Percentiles rank a stretch among this genome's conserved stretches.
phyloP scores from a whole-genome alignment of 1,139 yeast species.

The Debaryomyces fabryi region DNA sequence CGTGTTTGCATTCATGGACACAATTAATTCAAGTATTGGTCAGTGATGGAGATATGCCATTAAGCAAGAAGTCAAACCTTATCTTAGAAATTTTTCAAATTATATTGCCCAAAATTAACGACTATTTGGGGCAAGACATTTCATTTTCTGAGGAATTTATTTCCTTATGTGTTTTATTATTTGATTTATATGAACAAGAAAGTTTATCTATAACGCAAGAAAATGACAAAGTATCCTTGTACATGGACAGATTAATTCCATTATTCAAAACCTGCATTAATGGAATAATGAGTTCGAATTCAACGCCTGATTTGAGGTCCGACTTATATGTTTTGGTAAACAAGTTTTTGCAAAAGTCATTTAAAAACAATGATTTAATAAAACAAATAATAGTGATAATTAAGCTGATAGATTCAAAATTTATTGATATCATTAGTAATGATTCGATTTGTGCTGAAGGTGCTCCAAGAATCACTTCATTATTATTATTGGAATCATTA shows the following conservation, averaged over 20 bases:
- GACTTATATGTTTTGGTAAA: conserved; percentile 77
- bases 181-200: conserved; percentile 62
- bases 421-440: conserved; percentile 67
- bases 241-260: conserved; percentile 58
- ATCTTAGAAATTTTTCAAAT: conserved; percentile 76
- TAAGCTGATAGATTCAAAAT: conserved; percentile 59
- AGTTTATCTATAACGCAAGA: conserved; percentile 27
- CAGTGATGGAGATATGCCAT: conserved; percentile 48
- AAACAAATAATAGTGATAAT: conserved; percentile 55
- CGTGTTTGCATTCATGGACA: conserved; percentile 80
- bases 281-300: conserved; percentile 70
- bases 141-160: conserved; percentile 76
- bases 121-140: conserved; percentile 68
- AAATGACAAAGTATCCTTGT: conserved; percentile 27
- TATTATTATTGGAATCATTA: conserved; percentile 70
- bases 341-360: conserved; percentile 60
- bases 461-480: conserved; percentile 72
- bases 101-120: conserved; percentile 74
- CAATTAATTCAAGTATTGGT: conserved; percentile 74
- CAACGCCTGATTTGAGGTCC: conserved; percentile 70
- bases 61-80: conserved; percentile 52
- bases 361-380: conserved; percentile 42
- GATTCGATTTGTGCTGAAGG: conserved; percentile 86
- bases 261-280: conserved; percentile 72
- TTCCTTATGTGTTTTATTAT: conserved; percentile 70